A percentile compares a stretch with the other conserved stretches of the same genome.
Evolutionary conservation across 2,329 filamentous ascomycete species (phyloP).

Genomic region (Phoma herbarum): DNA sequence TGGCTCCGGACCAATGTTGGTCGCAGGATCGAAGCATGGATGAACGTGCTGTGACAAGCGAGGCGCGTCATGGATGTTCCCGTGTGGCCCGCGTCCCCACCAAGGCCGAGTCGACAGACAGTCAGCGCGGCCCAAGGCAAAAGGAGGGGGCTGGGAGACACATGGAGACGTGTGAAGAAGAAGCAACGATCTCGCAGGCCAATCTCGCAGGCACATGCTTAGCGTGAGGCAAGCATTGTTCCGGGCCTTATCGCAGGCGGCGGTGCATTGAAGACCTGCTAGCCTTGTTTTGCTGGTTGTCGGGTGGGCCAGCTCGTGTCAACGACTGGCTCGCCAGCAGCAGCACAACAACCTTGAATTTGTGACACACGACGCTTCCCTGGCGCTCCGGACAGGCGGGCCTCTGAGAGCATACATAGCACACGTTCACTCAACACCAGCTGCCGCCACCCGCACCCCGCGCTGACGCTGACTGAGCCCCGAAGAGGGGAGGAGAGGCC

Average conservation of each 20-base stretch:
- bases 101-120: background rate
- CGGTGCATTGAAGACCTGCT: background rate
- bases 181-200: background rate
- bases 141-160: slow-evolving; percentile 9
- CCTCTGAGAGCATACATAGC: slow-evolving; percentile 1
- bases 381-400: slow-evolving; percentile 7
- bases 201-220: background rate
- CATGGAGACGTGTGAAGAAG: background rate
- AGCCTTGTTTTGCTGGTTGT: slow-evolving; percentile 12
- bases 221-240: slow-evolving; percentile 1
- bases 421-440: background rate
- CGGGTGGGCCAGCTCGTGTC: slow-evolving; percentile 7
- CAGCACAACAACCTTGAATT: slow-evolving; percentile 15
- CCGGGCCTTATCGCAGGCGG: slow-evolving; percentile 5
- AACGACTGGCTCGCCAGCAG: slow-evolving; percentile 16
- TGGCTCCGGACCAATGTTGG: background rate
- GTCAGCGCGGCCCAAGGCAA: slow-evolving; percentile 5
- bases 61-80: slow-evolving; percentile 14
- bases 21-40: slow-evolving; percentile 17
- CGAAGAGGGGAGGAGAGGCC: slow-evolving; percentile 15
- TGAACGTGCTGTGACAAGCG: slow-evolving; percentile 11
- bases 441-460: background rate
- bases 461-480: slow-evolving; percentile 18
- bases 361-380: slow-evolving; percentile 6
- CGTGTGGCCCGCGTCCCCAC: slow-evolving; percentile 2